Evolutionary conservation across 192 early-diverging fungal genomes (phyloP), one percentile per base, ranked within the genome.

Genomic region (Diversispora epigaea): DNA sequence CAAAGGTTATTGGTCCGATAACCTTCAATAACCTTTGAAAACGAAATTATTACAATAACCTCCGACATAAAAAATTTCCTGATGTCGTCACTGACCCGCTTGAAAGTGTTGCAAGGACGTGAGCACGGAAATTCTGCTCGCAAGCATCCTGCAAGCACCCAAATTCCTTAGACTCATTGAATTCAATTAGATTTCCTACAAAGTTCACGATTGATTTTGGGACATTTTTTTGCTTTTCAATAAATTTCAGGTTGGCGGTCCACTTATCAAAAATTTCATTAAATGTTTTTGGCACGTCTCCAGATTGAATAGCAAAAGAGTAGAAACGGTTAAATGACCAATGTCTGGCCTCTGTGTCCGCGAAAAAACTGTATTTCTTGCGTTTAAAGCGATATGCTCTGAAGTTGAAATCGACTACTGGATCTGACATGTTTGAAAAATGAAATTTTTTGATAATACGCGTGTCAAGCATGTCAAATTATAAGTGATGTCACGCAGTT

Each of bases 221-320:
- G n/a, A n/a, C n/a, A n/a, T n/a, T n/a, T n/a, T n/a, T n/a, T 6
- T 8, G 11, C 15, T 46, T 68, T 68, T 4, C n/a, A 25, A 68
- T 68, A 47, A 32, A 9, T 19, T 52, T 68, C 50, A 68, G 7
- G 2, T 11, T 68, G 21, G 6, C 46, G 6, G 0, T 19, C 21
- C 66, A 50, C n/a, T 19, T 52, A 6, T 50, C n/a, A 39, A 50
- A 14, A 68, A 68, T 68, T 68, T 68, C 67, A 52, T 52, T 68
- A 10, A 68, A 68, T 52, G 21, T 0, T 50, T 68, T 68, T 21
- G 47, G 47, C 7, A 21, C 5, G 3, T 52, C 25, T 22, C 14
- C 19, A 52, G 67, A 52, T 5, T 46, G 12, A 68, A 68, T 8
- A 46, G 3, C 50, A 68, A n/a, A 68, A 47, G 21, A 47, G 22